Evolutionary conservation across 163 green algal genomes (phyloP).

Genomic region (Trebouxia gelatinosa): DNA sequence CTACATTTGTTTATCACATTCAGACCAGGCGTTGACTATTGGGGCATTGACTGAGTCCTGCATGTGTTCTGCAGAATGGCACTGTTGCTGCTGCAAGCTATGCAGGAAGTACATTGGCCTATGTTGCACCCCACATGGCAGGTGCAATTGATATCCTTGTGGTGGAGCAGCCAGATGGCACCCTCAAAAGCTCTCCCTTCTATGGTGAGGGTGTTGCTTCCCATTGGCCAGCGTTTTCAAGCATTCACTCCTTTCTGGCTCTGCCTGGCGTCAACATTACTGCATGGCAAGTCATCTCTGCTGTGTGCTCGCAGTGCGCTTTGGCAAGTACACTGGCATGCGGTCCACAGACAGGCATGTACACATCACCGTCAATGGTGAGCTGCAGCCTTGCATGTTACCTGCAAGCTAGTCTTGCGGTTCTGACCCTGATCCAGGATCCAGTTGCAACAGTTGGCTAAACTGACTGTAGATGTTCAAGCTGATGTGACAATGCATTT

Average conservation of each 20-base stretch:
- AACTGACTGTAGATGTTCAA: conserved; percentile 49
- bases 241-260: too few relatives aligned
- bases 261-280: not conserved
- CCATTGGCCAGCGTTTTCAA: too few relatives aligned
- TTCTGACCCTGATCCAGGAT: too few relatives aligned
- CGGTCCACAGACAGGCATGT: conserved; percentile 72
- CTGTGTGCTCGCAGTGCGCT: conserved; percentile 72
- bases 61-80: conserved; percentile 10
- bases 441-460: not conserved
- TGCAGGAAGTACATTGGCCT: conserved; percentile 62
- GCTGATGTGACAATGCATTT: conserved; percentile 81
- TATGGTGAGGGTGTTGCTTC: too few relatives aligned
- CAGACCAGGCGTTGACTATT: too few relatives aligned
- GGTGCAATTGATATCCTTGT: conserved; percentile 93
- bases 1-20: too few relatives aligned
- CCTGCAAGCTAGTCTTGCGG: too few relatives aligned
- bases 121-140: conserved; percentile 71
- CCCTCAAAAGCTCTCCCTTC: conserved; percentile 76
- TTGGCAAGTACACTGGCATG: conserved; percentile 90
- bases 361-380: conserved; percentile 82
- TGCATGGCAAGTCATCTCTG: not conserved
- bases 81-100: conserved; percentile 32
- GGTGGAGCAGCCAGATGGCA: conserved; percentile 84
- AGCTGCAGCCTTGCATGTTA: too few relatives aligned
- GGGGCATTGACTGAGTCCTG: too few relatives aligned